Percentiles rank a stretch among this genome's conserved stretches.
phyloP scores from a whole-genome alignment of 2,329 filamentous ascomycete species.

The Penicillium sp. region DNA sequence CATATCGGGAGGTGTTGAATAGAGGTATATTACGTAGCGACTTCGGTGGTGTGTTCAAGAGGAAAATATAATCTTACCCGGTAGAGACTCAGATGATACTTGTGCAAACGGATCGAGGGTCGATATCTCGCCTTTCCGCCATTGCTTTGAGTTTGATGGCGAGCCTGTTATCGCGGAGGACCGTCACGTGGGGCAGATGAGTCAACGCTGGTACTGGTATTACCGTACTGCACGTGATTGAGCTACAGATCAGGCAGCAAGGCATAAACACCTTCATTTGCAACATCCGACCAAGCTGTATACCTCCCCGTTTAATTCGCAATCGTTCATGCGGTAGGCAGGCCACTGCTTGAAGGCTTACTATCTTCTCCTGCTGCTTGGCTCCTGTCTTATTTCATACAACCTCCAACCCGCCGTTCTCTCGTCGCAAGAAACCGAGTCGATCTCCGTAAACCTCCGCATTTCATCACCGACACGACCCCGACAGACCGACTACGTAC shows the following conservation, averaged over 20 bases:
- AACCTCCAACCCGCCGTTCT: neutral
- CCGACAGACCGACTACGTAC: neutral
- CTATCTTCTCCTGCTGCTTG: neutral
- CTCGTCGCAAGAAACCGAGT: neutral
- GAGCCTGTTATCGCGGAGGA: conserved; percentile 27
- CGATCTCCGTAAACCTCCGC: neutral
- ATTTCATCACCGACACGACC: neutral
- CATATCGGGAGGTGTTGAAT: conserved; percentile 35
- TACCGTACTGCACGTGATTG: conserved; percentile 12
- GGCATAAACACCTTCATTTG: neutral
- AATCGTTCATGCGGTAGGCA: conserved; percentile 38
- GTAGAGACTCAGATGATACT: conserved; percentile 4
- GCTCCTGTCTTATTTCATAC: neutral
- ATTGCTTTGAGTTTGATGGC: conserved; percentile 25
- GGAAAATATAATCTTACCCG: conserved; percentile 15
- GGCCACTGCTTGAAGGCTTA: conserved; percentile 39
- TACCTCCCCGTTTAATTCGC: conserved; percentile 21
- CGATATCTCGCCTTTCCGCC: conserved; percentile 11
- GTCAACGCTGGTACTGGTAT: conserved; percentile 22
- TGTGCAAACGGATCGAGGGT: conserved; percentile 1
- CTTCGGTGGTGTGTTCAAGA: conserved; percentile 7
- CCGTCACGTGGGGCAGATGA: conserved; percentile 24
- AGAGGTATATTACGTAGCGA: neutral
- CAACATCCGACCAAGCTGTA: neutral
- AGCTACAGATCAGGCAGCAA: conserved; percentile 5